Base-by-base conservation (phyloP, 768 basidiomycete species). In the Termitomyces sp. region DNA sequence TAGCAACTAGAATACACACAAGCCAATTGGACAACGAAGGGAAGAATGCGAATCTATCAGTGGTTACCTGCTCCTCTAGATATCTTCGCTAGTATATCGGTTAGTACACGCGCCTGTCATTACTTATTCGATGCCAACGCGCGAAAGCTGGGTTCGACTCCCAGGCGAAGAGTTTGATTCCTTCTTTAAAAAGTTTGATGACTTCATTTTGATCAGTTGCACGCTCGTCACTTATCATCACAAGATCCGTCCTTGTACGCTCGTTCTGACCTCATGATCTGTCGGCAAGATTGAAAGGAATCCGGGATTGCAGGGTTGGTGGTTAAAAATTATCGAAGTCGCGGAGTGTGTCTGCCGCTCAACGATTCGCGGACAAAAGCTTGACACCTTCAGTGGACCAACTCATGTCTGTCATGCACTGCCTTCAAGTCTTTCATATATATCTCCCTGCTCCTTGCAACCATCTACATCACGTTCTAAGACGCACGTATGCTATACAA, bases 401-500 rank as follows among this genome's bases (percentile, higher is more conserved):
- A 50, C 32, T 49, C 48, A 33, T 30, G 30, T 49, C 32, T 33
- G 13, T 12, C 33, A 50, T 35, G 49, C 49, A 50, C 49, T 35
- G 49, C 49, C 49, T 50, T 24, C 20, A 9, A 12, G n/a, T 32
- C 32, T n/a, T 20, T 20, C 13, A 20, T 50, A 35, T 50, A 50
- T 22, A 50, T 35, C 13, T 50, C 49, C 30, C 7, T 14, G 6
- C 24, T 22, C 32, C 26, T 7, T 33, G 26, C 33, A 33, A 26
- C 43, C 22, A 13, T 26, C 2, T 38, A 10, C 33, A 24, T 28
- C 33, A 16, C 35, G 1, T 16, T 24, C 33, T 30, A 33, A 35
- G 28, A 26, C 46, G 7, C 20, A 40, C 22, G 22, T 43, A 60
- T 60, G 59, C 36, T 52, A 8, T 57, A 60, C 20, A 53, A 49